A percentile compares a stretch with the other conserved stretches of the same genome.
Conservation (phyloP, 257 asterid species). For the Penstemon newberryi region DNA sequence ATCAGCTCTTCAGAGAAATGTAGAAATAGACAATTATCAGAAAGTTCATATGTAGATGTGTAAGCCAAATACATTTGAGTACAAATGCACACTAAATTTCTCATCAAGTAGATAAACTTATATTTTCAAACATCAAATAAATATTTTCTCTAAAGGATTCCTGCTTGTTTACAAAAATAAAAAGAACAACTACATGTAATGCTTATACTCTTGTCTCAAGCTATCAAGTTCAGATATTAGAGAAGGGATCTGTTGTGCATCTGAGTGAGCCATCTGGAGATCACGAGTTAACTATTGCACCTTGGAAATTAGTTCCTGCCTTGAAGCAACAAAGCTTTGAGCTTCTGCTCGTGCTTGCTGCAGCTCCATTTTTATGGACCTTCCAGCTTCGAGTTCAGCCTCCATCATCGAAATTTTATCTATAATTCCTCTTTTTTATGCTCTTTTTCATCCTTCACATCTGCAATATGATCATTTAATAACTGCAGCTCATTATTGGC, state of each 20-base stretch:
- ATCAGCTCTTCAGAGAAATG: neutral
- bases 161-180: slow-evolving; percentile 19
- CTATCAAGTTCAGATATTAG: slow-evolving; percentile 74
- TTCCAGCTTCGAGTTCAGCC: slow-evolving; percentile 67
- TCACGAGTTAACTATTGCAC: slow-evolving; percentile 71
- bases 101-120: neutral
- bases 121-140: neutral
- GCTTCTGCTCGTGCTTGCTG: slow-evolving; percentile 85
- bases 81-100: slow-evolving; percentile 4
- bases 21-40: slow-evolving; percentile 2
- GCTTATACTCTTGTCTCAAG: slow-evolving; percentile 83
- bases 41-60: neutral
- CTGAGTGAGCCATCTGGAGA: slow-evolving; percentile 77
- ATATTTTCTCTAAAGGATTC: neutral
- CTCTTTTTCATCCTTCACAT: slow-evolving; percentile 69
- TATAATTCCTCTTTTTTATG: slow-evolving; percentile 53
- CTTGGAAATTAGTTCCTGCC: slow-evolving; percentile 75
- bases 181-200: slow-evolving; percentile 59
- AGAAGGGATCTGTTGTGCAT: slow-evolving; percentile 76
- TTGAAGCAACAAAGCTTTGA: slow-evolving; percentile 54
- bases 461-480: slow-evolving; percentile 65
- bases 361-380: slow-evolving; percentile 59
- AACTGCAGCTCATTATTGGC: slow-evolving; percentile 82
- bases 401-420: slow-evolving; percentile 75
- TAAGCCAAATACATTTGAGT: neutral